Percentiles rank a stretch among this genome's conserved stretches.
Conservation (phyloP, 1,139 yeast genomes). For the Insectozyma bohioensis region DNA sequence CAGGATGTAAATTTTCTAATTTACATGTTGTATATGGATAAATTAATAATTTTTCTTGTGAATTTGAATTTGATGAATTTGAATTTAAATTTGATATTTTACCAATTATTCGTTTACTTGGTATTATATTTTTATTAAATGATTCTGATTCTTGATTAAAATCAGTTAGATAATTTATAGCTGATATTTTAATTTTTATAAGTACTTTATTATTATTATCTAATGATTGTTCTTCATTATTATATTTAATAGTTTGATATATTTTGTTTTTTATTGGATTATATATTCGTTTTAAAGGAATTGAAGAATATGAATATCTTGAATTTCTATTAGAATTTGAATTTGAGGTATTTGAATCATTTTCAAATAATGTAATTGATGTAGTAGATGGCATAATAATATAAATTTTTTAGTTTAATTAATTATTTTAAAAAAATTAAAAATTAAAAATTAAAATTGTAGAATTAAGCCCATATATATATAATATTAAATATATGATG, state of each 20-base stretch:
- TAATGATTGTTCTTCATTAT: constrained; percentile 22
- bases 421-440: no score
- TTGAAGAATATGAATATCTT: constrained; percentile 4
- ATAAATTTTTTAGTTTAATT: no score
- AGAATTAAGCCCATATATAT: no score
- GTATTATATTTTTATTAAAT: constrained; percentile 9
- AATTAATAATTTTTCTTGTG: constrained; percentile 26
- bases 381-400: no score
- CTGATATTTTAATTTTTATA: constrained; percentile 33
- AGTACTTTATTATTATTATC: constrained; percentile 16
- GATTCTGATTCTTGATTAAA: constrained; percentile 12
- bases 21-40: constrained; percentile 33
- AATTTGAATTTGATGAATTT: constrained; percentile 24
- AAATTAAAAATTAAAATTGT: no score
- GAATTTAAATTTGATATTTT: constrained; percentile 9
- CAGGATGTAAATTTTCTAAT: constrained; percentile 9
- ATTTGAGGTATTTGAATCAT: no score
- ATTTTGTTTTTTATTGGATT: constrained; percentile 21
- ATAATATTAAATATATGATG: no score
- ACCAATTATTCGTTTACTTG: constrained; percentile 15
- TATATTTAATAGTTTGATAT: constrained; percentile 30
- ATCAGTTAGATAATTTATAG: constrained; percentile 27
- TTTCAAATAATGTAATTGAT: no score
- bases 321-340: constrained; percentile 4
- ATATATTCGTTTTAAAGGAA: constrained; percentile 33